Percentiles rank a stretch among this genome's conserved stretches.
Conservation (phyloP, 176 grass and related monocot species). For the Stipa capillata region DNA sequence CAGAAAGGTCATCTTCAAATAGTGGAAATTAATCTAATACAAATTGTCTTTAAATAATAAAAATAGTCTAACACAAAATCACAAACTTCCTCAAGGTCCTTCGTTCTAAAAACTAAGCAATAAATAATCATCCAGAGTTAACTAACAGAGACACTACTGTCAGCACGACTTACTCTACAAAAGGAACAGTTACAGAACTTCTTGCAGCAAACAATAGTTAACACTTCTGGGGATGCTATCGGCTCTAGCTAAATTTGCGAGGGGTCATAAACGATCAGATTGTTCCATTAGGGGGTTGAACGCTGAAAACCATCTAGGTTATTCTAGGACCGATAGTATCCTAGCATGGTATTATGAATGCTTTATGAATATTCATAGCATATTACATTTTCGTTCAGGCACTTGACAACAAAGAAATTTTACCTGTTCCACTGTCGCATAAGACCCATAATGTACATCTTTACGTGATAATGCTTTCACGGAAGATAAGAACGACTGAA, state of each 20-base stretch:
- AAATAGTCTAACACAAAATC: neutral
- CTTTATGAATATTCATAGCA: neutral
- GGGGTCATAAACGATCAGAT: neutral
- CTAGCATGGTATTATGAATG: neutral
- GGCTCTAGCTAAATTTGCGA: neutral
- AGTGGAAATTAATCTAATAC: too few relatives aligned
- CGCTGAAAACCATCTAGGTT: neutral
- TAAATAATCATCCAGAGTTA: constrained; percentile 4
- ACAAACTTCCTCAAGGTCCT: neutral
- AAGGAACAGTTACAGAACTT: neutral
- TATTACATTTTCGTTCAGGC: neutral
- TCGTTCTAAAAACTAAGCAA: neutral
- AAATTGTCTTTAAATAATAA: neutral
- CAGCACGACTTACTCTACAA: neutral
- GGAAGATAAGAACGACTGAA: constrained; percentile 89
- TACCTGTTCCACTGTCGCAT: constrained; percentile 96
- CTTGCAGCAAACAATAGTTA: neutral
- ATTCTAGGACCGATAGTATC: neutral
- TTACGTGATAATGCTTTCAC: constrained; percentile 90
- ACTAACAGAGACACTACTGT: neutral
- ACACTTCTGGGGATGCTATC: neutral
- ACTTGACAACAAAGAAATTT: constrained; percentile 21
- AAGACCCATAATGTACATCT: constrained; percentile 94
- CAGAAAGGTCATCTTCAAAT: too few relatives aligned
- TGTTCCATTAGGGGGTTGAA: neutral